Evolutionary conservation across 192 early-diverging fungal genomes (phyloP), one percentile per base, ranked within the genome.

Genomic region (Backusella psychrophila): DNA sequence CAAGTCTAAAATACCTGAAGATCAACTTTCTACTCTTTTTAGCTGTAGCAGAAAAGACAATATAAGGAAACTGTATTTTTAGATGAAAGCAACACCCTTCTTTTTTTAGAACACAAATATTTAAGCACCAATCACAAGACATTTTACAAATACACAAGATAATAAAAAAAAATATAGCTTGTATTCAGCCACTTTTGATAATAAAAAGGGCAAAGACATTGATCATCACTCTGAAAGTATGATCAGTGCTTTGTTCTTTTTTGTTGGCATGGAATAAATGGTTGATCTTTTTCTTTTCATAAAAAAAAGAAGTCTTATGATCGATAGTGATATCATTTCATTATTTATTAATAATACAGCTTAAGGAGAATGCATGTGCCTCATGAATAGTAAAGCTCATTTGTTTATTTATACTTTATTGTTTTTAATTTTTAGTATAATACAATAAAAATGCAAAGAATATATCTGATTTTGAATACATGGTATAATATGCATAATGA

Each of bases 101-200:
- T 59, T 59, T 59, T 59, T 59, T 63, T 63, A 63, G 56, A 63
- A 26, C 56, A 29, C 56, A 63, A 49, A 49, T 49, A 49, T 49
- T 49, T 49, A 49, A 49, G 46, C 46, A 49, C 46, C 46, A 49
- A 49, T 49, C 46, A 49, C 19, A n/a, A 19, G 46, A 49, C 46
- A 49, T 49, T n/a, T 49, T n/a, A 49, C 46, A 49, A 49, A 49
- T 49, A 49, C 17, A n/a, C 6, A 49, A 49, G 17, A n/a, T n/a
- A 5, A 44, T 44, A 14, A 2, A 44, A 44, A 33, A 33, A 33
- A 3, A 44, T 44, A 44, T 44, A 44, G 38, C 42, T 49, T 49
- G 46, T 6, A 49, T 49, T 49, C 46, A 49, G 46, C 46, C 46
- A 49, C 46, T 49, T n/a, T 49, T 49, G 46, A 49, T 49, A n/a